Conservation (phyloP, 2,329 filamentous ascomycete genomes). For the Colletotrichum filicis region DNA sequence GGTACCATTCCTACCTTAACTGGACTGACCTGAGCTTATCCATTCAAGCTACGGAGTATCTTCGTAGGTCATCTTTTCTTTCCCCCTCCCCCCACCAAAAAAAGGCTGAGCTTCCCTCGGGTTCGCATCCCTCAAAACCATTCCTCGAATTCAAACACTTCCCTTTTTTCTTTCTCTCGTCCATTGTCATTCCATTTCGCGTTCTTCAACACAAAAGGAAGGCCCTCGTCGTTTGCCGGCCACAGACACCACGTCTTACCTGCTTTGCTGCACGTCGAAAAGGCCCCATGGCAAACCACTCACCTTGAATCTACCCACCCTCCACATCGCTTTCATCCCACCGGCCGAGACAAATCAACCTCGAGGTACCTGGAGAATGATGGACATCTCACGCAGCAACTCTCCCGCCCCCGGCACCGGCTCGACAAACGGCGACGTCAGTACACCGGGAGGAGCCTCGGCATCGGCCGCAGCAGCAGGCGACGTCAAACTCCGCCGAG, state of each 20-base stretch:
- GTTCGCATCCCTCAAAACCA: background rate
- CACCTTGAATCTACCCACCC: background rate
- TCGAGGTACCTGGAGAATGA: background rate
- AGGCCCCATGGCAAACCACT: background rate
- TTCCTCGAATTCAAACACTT: background rate
- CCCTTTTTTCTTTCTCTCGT: no score
- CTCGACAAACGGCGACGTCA: constrained; percentile 28
- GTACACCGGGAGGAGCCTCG: constrained; percentile 15
- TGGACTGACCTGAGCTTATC: background rate
- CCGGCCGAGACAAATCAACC: background rate
- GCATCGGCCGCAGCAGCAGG: background rate
- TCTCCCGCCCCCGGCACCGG: constrained; percentile 32
- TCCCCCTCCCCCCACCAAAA: background rate
- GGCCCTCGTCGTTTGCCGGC: background rate
- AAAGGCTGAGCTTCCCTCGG: constrained; percentile 14
- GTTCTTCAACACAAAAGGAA: background rate
- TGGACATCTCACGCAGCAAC: constrained; percentile 5
- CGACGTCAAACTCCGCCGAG: constrained; percentile 46
- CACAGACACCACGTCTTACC: background rate
- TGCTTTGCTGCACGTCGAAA: background rate
- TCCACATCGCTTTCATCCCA: background rate
- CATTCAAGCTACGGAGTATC: background rate
- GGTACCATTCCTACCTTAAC: no score
- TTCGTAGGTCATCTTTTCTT: background rate
- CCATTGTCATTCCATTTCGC: background rate